Evolutionary conservation across 1,284 basidiomycete genomes (phyloP), one percentile per base, ranked within the genome.

Genomic region (Cutaneotrichosporon sp.): DNA sequence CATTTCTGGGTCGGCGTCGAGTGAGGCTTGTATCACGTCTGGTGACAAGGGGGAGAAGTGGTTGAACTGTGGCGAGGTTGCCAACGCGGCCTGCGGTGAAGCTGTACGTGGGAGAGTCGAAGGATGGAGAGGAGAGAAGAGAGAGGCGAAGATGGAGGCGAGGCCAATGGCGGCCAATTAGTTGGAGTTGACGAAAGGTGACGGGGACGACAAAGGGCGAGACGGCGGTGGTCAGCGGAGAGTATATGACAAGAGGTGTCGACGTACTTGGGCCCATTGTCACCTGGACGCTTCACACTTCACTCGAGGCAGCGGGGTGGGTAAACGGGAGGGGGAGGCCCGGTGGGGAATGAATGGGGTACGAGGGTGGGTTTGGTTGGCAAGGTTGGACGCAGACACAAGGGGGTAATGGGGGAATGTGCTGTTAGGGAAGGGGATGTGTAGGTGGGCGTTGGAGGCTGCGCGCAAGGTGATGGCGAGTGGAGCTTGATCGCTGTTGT

Each of bases 31-130:
- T 14, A 57, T 51, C 22, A 61, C 50, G 54, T 73, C 68, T 1
- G 71, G 71, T 2, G 71, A 71, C 4, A 71, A 52, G 9, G 71
- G 59, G 6, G 71, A 59, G 55, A 71, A 73, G 19, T 68, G 70
- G 52, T 73, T 73, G 59, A 65, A 55, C 54, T 67, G 67, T 14
- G 59, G 59, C 41, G 59, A 60, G 7, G 59, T 57, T 14, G 32
- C 59, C 26, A 60, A 46, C n/a, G n/a, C n/a, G 17, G 46, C 20
- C 12, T 46, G 52, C 25, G 59, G 52, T 41, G 59, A 54, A 38
- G 54, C 52, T 57, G 47, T 17, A n/a, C 17, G 16, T 12, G 8
- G 43, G 24, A 41, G 39, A 19, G 27, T 26, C 22, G 16, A n/a
- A 41, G 10, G 38, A 19, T 16, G 12, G n/a, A 16, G 14, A 12